These are phyloP conservation scores for Scheffersomyces titani DNA, from an alignment of 1,139 yeast genomes.

Conservation along the genomic window DNA sequence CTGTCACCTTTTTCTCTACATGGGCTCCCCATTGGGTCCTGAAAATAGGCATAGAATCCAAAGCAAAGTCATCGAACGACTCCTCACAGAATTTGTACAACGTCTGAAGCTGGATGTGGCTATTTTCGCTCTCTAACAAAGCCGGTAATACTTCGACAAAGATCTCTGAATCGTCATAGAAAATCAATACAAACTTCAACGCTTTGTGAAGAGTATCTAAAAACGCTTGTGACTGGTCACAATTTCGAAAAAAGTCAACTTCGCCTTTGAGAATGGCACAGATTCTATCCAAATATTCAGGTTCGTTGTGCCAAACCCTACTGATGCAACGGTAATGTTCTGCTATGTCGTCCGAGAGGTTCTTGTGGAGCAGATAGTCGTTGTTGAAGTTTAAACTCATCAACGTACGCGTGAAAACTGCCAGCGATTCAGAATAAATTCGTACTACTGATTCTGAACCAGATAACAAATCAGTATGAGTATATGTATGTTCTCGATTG, in stretches of 20 bases:
- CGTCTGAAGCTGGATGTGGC: slow-evolving; percentile 8
- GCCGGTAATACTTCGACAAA: slow-evolving; percentile 20
- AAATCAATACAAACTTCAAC: slow-evolving; percentile 34
- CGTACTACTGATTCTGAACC: slow-evolving; percentile 2
- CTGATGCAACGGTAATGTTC: slow-evolving; percentile 18
- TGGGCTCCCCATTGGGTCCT: slow-evolving; percentile 14
- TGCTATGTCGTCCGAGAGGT: slow-evolving; percentile 17
- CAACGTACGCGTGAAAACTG: slow-evolving; percentile 19
- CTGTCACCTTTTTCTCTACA: slow-evolving; percentile 6
- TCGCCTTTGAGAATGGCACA: slow-evolving; percentile 14
- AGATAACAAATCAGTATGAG: background rate
- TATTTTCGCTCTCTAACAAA: slow-evolving; percentile 16
- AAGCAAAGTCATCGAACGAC: slow-evolving; percentile 9
- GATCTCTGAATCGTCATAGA: slow-evolving; percentile 24
- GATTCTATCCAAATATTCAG: slow-evolving; percentile 20
- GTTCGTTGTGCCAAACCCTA: slow-evolving; percentile 18
- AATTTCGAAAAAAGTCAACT: slow-evolving; percentile 13
- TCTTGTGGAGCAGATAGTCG: slow-evolving; percentile 17
- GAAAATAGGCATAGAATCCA: slow-evolving; percentile 11
- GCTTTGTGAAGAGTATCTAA: slow-evolving; percentile 19
- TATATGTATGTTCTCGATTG: too few relatives aligned
- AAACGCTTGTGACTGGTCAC: slow-evolving; percentile 25
- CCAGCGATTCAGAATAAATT: slow-evolving; percentile 10
- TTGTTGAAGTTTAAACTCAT: slow-evolving; percentile 22
- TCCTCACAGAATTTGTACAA: slow-evolving; percentile 10